Evolutionary conservation across 78 protist species (phyloP).

Genomic region (Diacronema lutheri): DNA sequence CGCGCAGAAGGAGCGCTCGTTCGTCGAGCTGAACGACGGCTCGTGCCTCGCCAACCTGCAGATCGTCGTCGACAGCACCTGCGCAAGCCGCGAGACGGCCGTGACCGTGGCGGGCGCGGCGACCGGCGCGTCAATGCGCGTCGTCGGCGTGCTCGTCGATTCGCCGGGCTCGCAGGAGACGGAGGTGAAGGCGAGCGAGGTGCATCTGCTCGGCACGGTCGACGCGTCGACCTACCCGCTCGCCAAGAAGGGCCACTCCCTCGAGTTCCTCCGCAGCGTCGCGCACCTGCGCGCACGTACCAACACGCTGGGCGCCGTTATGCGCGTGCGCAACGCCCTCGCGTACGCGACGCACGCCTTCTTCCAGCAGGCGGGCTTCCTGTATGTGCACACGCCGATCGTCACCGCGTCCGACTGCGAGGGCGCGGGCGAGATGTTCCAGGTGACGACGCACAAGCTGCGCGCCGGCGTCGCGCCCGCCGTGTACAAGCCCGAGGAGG

Average conservation of each 20-base stretch:
- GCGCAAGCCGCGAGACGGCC: neutral
- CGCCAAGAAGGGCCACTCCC: slow-evolving; percentile 76
- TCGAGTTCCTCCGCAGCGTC: slow-evolving; percentile 79
- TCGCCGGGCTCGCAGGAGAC: neutral
- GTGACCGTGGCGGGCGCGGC: neutral
- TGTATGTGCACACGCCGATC: slow-evolving; percentile 77
- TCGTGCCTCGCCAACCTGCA: slow-evolving; percentile 26
- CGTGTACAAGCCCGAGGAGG: neutral
- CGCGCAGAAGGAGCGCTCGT: slow-evolving; percentile 2
- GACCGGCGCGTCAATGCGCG: neutral
- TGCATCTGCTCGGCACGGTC: slow-evolving; percentile 28
- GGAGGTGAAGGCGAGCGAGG: neutral
- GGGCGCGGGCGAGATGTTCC: slow-evolving; percentile 89
- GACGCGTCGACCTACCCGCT: slow-evolving; percentile 70
- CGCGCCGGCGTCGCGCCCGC: neutral
- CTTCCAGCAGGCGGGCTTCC: slow-evolving; percentile 31
- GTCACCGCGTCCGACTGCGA: slow-evolving; percentile 84
- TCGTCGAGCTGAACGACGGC: slow-evolving; percentile 56
- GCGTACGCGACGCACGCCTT: slow-evolving; percentile 37
- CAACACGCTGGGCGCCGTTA: slow-evolving; percentile 39
- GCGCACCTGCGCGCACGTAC: slow-evolving; percentile 79
- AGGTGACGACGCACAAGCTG: slow-evolving; percentile 24
- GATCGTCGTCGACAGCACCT: neutral
- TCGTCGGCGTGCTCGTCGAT: neutral
- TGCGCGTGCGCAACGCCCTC: slow-evolving; percentile 46